Conservation (phyloP, 2,329 filamentous ascomycete genomes). For the Pseudomassariella vexata region DNA sequence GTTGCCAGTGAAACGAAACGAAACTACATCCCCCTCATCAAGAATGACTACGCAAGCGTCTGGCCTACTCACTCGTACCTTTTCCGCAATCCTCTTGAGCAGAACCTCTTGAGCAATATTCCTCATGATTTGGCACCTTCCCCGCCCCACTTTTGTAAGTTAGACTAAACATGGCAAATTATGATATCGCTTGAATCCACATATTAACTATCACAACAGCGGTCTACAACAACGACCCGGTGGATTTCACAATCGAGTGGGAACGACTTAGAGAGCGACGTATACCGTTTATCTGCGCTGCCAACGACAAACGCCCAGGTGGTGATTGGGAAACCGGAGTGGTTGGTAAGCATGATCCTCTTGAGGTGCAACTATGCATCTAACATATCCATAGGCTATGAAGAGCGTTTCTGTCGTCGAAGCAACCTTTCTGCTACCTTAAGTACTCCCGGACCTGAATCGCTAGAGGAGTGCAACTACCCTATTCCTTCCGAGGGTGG, state of each 20-base stretch:
- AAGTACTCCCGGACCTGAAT: slow-evolving; percentile 50
- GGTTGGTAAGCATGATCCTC: slow-evolving; percentile 31
- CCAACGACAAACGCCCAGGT: slow-evolving; percentile 70
- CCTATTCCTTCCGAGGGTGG: slow-evolving; percentile 66
- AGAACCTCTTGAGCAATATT: slow-evolving; percentile 32
- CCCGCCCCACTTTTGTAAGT: slow-evolving; percentile 40
- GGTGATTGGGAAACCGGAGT: slow-evolving; percentile 72
- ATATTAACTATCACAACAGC: slow-evolving; percentile 21
- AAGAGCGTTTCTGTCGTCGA: slow-evolving; percentile 69
- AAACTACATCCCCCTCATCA: slow-evolving; percentile 61
- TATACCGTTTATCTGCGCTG: slow-evolving; percentile 65
- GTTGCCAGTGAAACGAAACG: slow-evolving; percentile 69
- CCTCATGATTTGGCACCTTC: slow-evolving; percentile 25
- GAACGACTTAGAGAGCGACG: slow-evolving; percentile 33
- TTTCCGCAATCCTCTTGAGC: slow-evolving; percentile 43
- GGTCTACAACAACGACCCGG: slow-evolving; percentile 52
- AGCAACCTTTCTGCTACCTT: slow-evolving; percentile 69
- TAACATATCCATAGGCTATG: slow-evolving; percentile 45
- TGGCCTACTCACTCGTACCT: slow-evolving; percentile 57
- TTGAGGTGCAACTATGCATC: no score
- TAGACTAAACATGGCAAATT: no score
- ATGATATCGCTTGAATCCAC: no score
- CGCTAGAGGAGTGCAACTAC: slow-evolving; percentile 49
- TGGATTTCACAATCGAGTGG: slow-evolving; percentile 56
- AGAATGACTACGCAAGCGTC: slow-evolving; percentile 44